Evolutionary conservation across 139 green algal genomes (phyloP).

Genomic region (Asterochloris sp.): DNA sequence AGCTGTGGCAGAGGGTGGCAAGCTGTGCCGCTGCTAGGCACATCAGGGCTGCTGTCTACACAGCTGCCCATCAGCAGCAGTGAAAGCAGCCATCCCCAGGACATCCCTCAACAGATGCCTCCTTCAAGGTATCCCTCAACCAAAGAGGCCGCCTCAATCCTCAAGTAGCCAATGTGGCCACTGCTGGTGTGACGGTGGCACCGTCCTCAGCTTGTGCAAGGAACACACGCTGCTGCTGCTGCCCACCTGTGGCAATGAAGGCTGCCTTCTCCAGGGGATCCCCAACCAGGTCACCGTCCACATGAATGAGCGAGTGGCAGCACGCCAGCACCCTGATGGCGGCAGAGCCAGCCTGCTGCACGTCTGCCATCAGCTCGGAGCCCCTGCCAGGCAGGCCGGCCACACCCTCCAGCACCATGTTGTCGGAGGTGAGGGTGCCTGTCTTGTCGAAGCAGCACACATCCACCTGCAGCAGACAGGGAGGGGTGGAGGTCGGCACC

Average conservation of each 20-base stretch:
- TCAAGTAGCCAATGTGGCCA: no score
- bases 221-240: background rate
- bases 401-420: conserved; percentile 85
- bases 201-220: background rate
- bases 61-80: background rate
- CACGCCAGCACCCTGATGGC: conserved; percentile 67
- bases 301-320: conserved; percentile 68
- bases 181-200: no score
- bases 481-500: background rate
- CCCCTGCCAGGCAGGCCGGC: conserved; percentile 28
- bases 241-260: conserved; percentile 43
- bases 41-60: no score
- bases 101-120: background rate
- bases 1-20: no score
- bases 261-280: conserved; percentile 86
- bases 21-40: no score
- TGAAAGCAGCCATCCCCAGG: conserved; percentile 7
- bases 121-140: background rate
- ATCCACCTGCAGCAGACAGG: conserved; percentile 56
- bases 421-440: conserved; percentile 92
- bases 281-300: conserved; percentile 64
- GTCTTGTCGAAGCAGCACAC: conserved; percentile 99
- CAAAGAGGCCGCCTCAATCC: no score
- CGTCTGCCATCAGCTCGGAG: conserved; percentile 2
- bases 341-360: background rate